Base-by-base conservation (phyloP, 2,329 filamentous ascomycete species). In the Fusarium udum region DNA sequence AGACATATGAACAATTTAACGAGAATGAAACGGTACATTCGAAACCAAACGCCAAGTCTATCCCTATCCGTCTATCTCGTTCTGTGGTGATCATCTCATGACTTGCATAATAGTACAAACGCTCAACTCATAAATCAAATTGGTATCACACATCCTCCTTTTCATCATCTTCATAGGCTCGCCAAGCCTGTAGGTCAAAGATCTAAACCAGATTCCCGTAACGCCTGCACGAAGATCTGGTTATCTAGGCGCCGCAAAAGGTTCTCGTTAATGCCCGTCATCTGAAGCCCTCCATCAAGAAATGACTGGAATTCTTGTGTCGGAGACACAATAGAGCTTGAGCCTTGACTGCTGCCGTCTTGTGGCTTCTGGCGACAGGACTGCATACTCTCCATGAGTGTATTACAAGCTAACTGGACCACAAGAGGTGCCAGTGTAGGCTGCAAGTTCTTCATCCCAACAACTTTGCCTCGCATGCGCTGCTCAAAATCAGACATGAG, bases 81-180 rank as follows among this genome's bases (percentile, higher is more conserved):
- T 42, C 18, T 3, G 15, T 4, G 2, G 15, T 37, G 24, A n/a
- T 10, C 8, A 15, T 22, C 16, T 7, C 15, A 32, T 52, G 45
- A 6, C 58, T 58, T 8, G 31, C 64, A 56, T 45, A 7, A 9
- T 14, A 64, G 20, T 20, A 40, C 37, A 20, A 24, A 31, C 1
- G 26, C 13, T 11, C 24, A 58, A 59, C 6, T 4, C 14, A 22
- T n/a, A 52, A 62, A 69, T 14, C 45, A 69, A 69, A 42, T 69
- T 69, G 65, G 67, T 64, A 69, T 69, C 51, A 18, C 31, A 22
- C 11, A 10, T 57, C 37, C 49, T 12, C 57, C 28, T 42, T 42
- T 32, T 31, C 39, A 34, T 34, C 20, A 39, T 48, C 39, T 51
- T 31, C 16, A 39, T 40, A n/a, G 20, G n/a, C 28, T 42, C 45